A percentile compares a stretch with the other conserved stretches of the same genome.
These are phyloP conservation scores for Tetrahymena malaccensis DNA, from an alignment of 73 alveolate species.

Conservation along the genomic window DNA sequence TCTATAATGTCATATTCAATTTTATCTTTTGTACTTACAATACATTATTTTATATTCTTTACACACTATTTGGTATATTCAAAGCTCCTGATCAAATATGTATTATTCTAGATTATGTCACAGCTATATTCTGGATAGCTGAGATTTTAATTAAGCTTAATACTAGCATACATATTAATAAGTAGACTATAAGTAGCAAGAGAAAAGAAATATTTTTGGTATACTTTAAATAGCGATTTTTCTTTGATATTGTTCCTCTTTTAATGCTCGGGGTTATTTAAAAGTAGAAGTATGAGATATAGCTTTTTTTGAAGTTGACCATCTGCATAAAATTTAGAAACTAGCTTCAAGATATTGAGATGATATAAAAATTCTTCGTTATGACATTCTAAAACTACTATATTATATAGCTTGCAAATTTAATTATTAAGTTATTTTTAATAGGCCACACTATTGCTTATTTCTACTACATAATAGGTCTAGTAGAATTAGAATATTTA, in stretches of 20 bases:
- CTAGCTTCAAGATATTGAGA: neutral
- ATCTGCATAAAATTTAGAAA: neutral
- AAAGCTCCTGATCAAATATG: neutral
- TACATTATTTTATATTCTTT: neutral
- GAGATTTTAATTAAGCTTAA: neutral
- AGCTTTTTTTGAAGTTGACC: neutral
- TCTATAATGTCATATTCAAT: neutral
- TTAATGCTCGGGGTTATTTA: neutral
- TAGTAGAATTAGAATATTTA: neutral
- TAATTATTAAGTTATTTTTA: neutral
- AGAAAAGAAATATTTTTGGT: neutral
- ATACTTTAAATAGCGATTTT: neutral
- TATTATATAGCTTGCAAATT: neutral
- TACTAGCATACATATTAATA: neutral
- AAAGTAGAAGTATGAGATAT: neutral
- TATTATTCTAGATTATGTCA: neutral
- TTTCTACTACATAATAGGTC: neutral
- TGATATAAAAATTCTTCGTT: neutral
- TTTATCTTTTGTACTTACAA: neutral
- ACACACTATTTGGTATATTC: neutral
- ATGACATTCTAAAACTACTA: neutral
- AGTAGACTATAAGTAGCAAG: neutral
- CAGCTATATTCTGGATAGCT: neutral
- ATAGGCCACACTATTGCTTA: neutral
- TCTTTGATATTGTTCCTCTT: neutral